phyloP scores from a whole-genome alignment of 768 basidiomycete genomes.

The Clathrus columnatus region DNA sequence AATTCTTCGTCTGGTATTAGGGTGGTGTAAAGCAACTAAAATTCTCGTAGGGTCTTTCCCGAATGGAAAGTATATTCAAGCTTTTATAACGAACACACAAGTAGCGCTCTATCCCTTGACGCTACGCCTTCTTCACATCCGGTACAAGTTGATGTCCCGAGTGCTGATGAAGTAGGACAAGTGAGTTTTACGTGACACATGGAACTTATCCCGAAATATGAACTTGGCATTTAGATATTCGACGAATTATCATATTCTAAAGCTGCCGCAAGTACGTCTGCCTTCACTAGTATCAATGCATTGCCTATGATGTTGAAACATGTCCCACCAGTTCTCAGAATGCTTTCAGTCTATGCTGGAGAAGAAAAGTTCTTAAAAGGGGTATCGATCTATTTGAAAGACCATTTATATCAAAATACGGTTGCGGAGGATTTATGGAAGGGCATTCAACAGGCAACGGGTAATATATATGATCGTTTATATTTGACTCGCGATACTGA shows the following conservation, averaged over 20 bases:
- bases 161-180: conserved; percentile 78
- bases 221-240: conserved; percentile 47
- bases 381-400: conserved; percentile 87
- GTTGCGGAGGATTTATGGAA: conserved; percentile 83
- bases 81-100: conserved; percentile 74
- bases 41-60: conserved; percentile 51
- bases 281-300: background rate
- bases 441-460: conserved; percentile 70
- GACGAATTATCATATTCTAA: conserved; percentile 84
- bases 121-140: conserved; percentile 85
- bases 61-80: conserved; percentile 79
- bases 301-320: background rate
- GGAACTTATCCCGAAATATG: background rate
- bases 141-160: conserved; percentile 84
- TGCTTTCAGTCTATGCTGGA: conserved; percentile 84
- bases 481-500: background rate
- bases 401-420: conserved; percentile 76
- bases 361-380: conserved; percentile 82
- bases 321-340: conserved; percentile 62
- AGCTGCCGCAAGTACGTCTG: conserved; percentile 54
- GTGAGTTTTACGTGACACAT: conserved; percentile 27
- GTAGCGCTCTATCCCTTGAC: conserved; percentile 73
- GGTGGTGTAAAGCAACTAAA: conserved; percentile 13
- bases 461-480: conserved; percentile 19
- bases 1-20: conserved; percentile 9